phyloP scores from a whole-genome alignment of 805 yeast species.

The Lipomyces chichibuensis region DNA sequence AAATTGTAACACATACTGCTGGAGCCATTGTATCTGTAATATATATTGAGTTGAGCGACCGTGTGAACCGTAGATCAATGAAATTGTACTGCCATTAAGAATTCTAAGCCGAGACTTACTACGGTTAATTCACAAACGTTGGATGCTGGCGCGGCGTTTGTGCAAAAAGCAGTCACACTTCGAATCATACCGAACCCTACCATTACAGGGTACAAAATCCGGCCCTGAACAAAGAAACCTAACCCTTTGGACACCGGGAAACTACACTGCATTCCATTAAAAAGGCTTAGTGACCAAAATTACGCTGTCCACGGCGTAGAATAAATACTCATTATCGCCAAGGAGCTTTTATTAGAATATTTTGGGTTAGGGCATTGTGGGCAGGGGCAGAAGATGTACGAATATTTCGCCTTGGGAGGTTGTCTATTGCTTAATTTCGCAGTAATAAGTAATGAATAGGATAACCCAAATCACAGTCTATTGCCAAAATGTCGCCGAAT shows the following conservation, averaged over 20 bases:
- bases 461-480: background rate
- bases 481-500: background rate
- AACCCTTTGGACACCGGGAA: no score
- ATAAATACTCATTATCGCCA: no score
- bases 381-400: no score
- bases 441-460: background rate
- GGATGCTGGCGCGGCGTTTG: background rate
- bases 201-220: no score
- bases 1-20: constrained; percentile 23
- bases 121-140: background rate
- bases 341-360: background rate
- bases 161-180: background rate
- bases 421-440: no score
- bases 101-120: background rate
- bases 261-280: no score
- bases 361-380: background rate
- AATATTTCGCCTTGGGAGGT: no score
- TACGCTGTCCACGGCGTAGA: background rate
- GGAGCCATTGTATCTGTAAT: constrained; percentile 14
- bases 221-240: no score
- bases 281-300: no score
- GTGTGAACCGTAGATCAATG: background rate
- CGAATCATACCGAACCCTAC: no score
- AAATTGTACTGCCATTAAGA: background rate
- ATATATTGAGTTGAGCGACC: background rate